Evolutionary conservation across 2,329 filamentous ascomycete species (phyloP), one percentile per base, ranked within the genome.

Genomic region (Aspergillus arachidicola): DNA sequence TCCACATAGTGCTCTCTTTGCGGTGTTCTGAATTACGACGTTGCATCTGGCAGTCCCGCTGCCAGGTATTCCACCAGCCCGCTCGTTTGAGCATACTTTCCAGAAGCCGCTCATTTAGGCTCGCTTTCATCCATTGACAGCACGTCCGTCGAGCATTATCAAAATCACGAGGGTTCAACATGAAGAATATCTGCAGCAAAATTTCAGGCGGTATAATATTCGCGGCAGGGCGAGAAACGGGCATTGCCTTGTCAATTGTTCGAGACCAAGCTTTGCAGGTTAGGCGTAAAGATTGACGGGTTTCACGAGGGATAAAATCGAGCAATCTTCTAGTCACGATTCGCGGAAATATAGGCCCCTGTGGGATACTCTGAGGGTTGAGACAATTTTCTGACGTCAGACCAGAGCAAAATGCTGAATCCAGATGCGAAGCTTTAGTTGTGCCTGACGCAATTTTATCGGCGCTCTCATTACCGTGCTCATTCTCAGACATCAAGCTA

Each of bases 71-170:
- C 77, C 78, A 84, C 83, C 86, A 87, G 4, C 86, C 86, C 43
- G 84, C 84, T 62, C 83, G 78, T 67, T 79, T 81, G 51, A 89
- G 70, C 84, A 89, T 88, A 2, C 69, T 69, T 30, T 76, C 73
- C 12, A 90, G 76, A 2, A 90, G 67, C 2, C 69, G 75, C 48
- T 75, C 74, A 57, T 87, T 78, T n/a, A 90, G 72, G 57, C 86
- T 85, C 26, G 82, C 82, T 43, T 82, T 74, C 78, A 89, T 86
- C 88, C 86, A 91, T 41, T 76, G 74, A 53, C 83, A 82, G 69
- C 87, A 91, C 21, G 83, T 83, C 65, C 86, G 84, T 21, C 88
- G 82, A 19, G 87, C 86, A 59, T 85, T 80, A 68, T 91, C 84
- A 72, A 89, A 90, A 67, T 84, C 81, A 28, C 75, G 73, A 0